Evolutionary conservation across 352 stramenopile genomes (phyloP).

Genomic region (Elongisporangium senticosum): DNA sequence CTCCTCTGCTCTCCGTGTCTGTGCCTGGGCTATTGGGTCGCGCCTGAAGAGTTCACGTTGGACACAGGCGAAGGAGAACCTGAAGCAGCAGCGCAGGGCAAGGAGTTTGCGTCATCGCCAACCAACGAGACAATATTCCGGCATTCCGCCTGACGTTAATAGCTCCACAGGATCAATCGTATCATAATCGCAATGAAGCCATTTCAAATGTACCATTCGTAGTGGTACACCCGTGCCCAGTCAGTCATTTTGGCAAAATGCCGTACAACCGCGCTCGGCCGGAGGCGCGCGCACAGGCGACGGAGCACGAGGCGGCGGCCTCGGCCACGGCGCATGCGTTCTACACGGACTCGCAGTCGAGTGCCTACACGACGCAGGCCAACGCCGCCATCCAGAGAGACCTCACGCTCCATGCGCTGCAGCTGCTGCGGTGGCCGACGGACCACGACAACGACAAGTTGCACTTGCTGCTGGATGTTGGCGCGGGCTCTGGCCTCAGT

Average conservation of each 20-base stretch:
- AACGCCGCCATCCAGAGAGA: slow-evolving; percentile 70
- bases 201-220: neutral
- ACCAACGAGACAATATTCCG: slow-evolving; percentile 12
- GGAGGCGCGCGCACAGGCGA: slow-evolving; percentile 34
- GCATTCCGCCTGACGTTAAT: neutral
- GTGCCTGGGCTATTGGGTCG: slow-evolving; percentile 11
- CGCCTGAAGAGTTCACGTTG: slow-evolving; percentile 4
- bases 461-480: slow-evolving; percentile 58
- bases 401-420: slow-evolving; percentile 56
- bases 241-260: slow-evolving; percentile 20
- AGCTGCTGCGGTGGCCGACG: slow-evolving; percentile 23
- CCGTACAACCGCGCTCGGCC: slow-evolving; percentile 43
- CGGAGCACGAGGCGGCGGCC: slow-evolving; percentile 16
- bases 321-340: slow-evolving; percentile 45
- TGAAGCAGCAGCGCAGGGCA: slow-evolving; percentile 7
- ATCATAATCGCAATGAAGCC: slow-evolving; percentile 2
- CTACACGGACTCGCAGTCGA: slow-evolving; percentile 57
- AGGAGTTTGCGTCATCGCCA: slow-evolving; percentile 9
- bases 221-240: neutral
- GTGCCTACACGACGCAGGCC: slow-evolving; percentile 58
- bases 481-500: slow-evolving; percentile 64
- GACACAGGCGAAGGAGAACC: neutral
- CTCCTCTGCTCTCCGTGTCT: slow-evolving; percentile 14
- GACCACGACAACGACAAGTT: slow-evolving; percentile 7
- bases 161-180: no score